Percentiles rank a stretch among this genome's conserved stretches.
Conservation (phyloP, 2,329 filamentous ascomycete genomes). For the Fusarium drepaniforme region DNA sequence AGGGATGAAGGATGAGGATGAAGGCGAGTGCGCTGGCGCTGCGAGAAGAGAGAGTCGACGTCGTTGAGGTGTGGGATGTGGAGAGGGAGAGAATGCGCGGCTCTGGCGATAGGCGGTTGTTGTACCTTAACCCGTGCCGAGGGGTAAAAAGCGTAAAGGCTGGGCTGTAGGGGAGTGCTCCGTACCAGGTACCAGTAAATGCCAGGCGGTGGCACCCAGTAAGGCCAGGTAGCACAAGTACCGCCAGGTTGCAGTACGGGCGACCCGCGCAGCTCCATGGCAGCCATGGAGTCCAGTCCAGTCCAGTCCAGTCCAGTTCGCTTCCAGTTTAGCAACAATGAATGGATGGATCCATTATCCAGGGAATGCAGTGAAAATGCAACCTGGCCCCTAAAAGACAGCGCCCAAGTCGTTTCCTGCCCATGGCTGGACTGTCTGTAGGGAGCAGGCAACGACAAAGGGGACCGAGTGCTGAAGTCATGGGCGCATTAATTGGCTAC, state of each 20-base stretch:
- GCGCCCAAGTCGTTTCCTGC: slow-evolving; percentile 29
- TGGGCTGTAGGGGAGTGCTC: slow-evolving; percentile 27
- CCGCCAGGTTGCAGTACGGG: slow-evolving; percentile 3
- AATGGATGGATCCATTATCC: slow-evolving; percentile 3
- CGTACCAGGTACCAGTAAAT: slow-evolving; percentile 7
- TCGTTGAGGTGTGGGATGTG: slow-evolving; percentile 48
- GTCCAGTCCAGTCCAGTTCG: slow-evolving; percentile 1
- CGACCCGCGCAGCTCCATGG: background rate
- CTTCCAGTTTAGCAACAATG: slow-evolving; percentile 26
- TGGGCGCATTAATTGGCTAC: slow-evolving; percentile 20
- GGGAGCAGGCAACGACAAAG: slow-evolving; percentile 38
- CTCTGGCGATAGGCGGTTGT: slow-evolving; percentile 48
- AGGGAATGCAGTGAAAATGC: slow-evolving; percentile 38
- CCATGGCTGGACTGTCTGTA: slow-evolving; percentile 17
- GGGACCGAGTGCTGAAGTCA: slow-evolving; percentile 9
- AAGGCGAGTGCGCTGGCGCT: slow-evolving; percentile 40
- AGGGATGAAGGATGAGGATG: slow-evolving; percentile 30
- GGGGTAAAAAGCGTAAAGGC: slow-evolving; percentile 41
- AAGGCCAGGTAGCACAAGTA: slow-evolving; percentile 28
- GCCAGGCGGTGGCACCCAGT: slow-evolving; percentile 29
- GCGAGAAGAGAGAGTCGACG: slow-evolving; percentile 41
- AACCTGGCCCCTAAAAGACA: slow-evolving; percentile 43
- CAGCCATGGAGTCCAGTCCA: slow-evolving; percentile 8
- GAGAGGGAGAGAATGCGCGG: slow-evolving; percentile 50
- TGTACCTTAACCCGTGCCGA: slow-evolving; percentile 44